Evolutionary conservation across 2,329 filamentous ascomycete genomes (phyloP).

Genomic region (Epichloe scottii): DNA sequence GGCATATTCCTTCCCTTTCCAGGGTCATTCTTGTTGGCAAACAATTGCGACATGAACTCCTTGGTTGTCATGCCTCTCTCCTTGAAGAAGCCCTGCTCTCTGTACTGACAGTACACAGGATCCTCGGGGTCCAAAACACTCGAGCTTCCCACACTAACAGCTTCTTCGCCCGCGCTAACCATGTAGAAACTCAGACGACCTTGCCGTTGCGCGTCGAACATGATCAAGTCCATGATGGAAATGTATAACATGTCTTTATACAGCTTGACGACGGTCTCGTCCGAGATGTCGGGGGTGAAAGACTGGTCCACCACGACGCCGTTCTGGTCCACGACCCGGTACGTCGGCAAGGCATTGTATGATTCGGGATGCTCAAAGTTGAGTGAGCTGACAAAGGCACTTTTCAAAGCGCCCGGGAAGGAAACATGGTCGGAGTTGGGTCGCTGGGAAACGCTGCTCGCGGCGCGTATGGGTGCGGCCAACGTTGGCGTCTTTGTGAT

Average conservation of each 20-base stretch:
- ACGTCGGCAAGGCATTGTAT: constrained; percentile 72
- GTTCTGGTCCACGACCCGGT: constrained; percentile 82
- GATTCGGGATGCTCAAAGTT: constrained; percentile 63
- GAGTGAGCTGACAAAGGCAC: constrained; percentile 74
- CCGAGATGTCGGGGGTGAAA: constrained; percentile 55
- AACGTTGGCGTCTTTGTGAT: constrained; percentile 11
- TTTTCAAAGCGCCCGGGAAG: constrained; percentile 95
- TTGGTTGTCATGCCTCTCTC: constrained; percentile 77
- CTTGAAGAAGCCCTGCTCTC: constrained; percentile 82
- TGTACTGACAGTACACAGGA: constrained; percentile 87
- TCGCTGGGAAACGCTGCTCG: constrained; percentile 41
- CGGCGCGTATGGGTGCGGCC: constrained; percentile 20
- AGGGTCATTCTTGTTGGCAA: constrained; percentile 70
- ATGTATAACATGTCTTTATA: constrained; percentile 55
- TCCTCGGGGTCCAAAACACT: constrained; percentile 74
- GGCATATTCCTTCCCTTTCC: constrained; percentile 91
- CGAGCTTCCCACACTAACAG: constrained; percentile 79
- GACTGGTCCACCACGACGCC: constrained; percentile 67
- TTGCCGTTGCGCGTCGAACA: constrained; percentile 96
- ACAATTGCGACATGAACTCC: constrained; percentile 92
- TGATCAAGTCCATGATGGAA: constrained; percentile 88
- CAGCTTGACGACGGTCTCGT: constrained; percentile 46
- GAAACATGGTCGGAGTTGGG: constrained; percentile 44
- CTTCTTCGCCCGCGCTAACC: constrained; percentile 90
- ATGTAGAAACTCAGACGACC: constrained; percentile 95